Conservation (phyloP, 352 stramenopile genomes). For the Phytophthora nicotianae region DNA sequence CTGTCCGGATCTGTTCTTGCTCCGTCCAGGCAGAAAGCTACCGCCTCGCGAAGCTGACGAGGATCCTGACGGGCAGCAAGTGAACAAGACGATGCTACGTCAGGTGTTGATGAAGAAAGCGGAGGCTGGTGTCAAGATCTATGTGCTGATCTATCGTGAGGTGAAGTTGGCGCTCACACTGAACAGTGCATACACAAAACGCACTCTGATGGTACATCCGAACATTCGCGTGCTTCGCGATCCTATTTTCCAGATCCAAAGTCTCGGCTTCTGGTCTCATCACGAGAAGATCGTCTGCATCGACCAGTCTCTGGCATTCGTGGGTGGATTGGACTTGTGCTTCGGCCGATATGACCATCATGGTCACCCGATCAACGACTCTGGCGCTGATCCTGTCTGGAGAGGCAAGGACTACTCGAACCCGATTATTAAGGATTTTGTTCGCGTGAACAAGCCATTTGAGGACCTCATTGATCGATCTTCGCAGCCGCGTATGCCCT, state of each 20-base stretch:
- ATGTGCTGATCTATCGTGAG: conserved; percentile 92
- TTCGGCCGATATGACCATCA: conserved; percentile 90
- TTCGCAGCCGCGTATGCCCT: conserved; percentile 86
- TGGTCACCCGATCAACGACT: conserved; percentile 75
- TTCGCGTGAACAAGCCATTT: conserved; percentile 84
- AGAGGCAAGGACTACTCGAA: conserved; percentile 90
- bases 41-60: conserved; percentile 32
- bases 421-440: conserved; percentile 90
- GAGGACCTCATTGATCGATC: conserved; percentile 84
- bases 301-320: conserved; percentile 85
- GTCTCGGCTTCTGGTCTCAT: conserved; percentile 91
- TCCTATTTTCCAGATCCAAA: conserved; percentile 91
- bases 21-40: conserved; percentile 68
- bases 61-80: conserved; percentile 37
- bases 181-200: conserved; percentile 88
- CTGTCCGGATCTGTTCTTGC: conserved; percentile 82
- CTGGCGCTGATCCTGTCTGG: conserved; percentile 68
- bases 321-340: conserved; percentile 87
- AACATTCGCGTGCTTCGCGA: conserved; percentile 92
- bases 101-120: conserved; percentile 84
- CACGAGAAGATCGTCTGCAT: conserved; percentile 94
- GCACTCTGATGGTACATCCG: conserved; percentile 72
- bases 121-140: conserved; percentile 85
- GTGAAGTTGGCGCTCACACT: conserved; percentile 89
- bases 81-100: conserved; percentile 76